Evolutionary conservation across 1,139 yeast species (phyloP).

Genomic region (Debaryomyces singareniensis): DNA sequence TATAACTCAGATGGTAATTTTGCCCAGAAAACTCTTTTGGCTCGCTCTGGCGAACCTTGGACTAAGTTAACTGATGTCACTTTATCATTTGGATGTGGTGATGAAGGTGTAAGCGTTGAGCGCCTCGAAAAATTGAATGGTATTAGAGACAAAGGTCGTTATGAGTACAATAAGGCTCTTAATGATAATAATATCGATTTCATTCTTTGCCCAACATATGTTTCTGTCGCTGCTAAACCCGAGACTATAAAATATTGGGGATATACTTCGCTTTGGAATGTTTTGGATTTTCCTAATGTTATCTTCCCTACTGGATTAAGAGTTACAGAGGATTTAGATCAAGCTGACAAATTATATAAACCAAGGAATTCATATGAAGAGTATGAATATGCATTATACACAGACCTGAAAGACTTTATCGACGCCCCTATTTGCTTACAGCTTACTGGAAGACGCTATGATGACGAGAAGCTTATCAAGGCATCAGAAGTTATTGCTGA

Average conservation of each 20-base stretch:
- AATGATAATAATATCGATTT: slow-evolving; percentile 2
- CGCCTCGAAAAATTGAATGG: slow-evolving; percentile 34
- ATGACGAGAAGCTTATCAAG: slow-evolving; percentile 45
- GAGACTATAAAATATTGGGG: slow-evolving; percentile 17
- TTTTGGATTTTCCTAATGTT: slow-evolving; percentile 17
- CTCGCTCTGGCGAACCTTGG: slow-evolving; percentile 15
- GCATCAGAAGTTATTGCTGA: slow-evolving; percentile 1
- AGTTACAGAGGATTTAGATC: slow-evolving; percentile 3
- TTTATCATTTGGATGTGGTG: slow-evolving; percentile 37
- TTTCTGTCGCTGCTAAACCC: slow-evolving; percentile 16
- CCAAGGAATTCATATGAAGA: slow-evolving; percentile 5
- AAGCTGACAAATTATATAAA: slow-evolving; percentile 2
- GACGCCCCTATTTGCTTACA: slow-evolving; percentile 52
- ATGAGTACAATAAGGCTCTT: slow-evolving; percentile 20
- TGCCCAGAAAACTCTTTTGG: slow-evolving; percentile 6
- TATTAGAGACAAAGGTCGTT: slow-evolving; percentile 40
- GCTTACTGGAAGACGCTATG: slow-evolving; percentile 44
- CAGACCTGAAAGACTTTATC: slow-evolving; percentile 32
- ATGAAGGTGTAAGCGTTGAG: slow-evolving; percentile 23
- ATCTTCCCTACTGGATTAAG: slow-evolving; percentile 12
- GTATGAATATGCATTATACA: slow-evolving; percentile 6
- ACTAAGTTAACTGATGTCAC: slow-evolving; percentile 7
- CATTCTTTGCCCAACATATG: slow-evolving; percentile 12
- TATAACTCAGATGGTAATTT: slow-evolving; percentile 4
- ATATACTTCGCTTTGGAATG: slow-evolving; percentile 17